Base-by-base conservation (phyloP, 345 rosid genomes). In the Kandelia obovata region DNA sequence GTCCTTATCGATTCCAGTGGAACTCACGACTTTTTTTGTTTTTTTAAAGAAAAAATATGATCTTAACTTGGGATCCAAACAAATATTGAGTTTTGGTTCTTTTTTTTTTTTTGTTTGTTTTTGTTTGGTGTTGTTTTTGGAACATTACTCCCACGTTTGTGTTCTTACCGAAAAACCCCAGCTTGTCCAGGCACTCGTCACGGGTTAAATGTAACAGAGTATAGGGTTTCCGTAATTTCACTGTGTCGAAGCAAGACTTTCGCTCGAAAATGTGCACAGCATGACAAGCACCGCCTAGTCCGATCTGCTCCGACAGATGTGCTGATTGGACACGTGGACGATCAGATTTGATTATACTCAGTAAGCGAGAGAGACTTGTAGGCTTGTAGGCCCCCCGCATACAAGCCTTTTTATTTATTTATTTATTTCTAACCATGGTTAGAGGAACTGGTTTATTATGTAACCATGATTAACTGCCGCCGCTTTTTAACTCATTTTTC, bases 261-360 rank as follows among this genome's bases (percentile, higher is more conserved):
- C 66, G 21, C 63, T 26, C 17, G 59, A 62, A 63, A 69, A 63
- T 9, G 58, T 66, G 73, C 47, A 20, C 25, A 37, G 26, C 30
- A 30, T 1, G 89, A 85, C 91, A 82, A 75, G 81, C 84, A 87
- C 87, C 85, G 83, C 84, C 81, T 61, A 73, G 88, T 73, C 85
- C 64, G 73, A 72, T 25, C 73, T 51, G 78, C 51, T 61, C 85
- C 86, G 83, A 82, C 85, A 78, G 72, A 73, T 75, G 84, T 83
- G 26, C 32, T 64, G 49, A 30, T 1, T 0, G 1, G 82, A 61
- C 85, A 83, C 83, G 85, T 86, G 87, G 76, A 83, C 83, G 85
- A 84, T 59, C 69, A 1, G 77, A 81, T 78, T 52, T 46, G 19
- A 51, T 30, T 55, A 34, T 34, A 4, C 13, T 26, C 35, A 62